Conservation (phyloP, 805 yeast genomes). For the Candida methanosorbosa region DNA sequence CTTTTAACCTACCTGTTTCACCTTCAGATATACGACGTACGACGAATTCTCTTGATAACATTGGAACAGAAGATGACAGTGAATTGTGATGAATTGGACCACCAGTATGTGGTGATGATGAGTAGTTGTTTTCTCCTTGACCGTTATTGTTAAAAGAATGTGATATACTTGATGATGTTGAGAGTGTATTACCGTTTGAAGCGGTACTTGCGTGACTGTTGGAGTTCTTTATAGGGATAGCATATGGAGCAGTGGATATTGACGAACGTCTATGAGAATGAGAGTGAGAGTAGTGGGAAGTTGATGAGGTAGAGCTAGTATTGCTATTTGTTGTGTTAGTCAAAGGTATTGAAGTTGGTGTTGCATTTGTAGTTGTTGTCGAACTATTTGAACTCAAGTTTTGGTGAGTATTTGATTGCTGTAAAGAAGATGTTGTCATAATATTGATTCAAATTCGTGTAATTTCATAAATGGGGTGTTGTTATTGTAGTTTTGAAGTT, state of each 20-base stretch:
- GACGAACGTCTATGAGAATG: constrained; percentile 26
- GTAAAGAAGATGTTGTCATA: too few relatives aligned
- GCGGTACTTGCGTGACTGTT: background rate
- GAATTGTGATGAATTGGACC: constrained; percentile 16
- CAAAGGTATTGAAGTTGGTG: background rate
- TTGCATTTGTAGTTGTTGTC: background rate
- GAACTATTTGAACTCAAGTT: too few relatives aligned
- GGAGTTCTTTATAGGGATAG: constrained; percentile 21
- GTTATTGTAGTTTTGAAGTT: too few relatives aligned
- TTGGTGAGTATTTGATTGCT: too few relatives aligned
- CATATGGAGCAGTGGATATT: constrained; percentile 27
- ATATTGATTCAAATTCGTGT: too few relatives aligned
- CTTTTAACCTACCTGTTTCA: constrained; percentile 76
- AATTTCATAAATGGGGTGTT: too few relatives aligned
- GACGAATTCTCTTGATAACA: constrained; percentile 58
- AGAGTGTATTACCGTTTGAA: background rate
- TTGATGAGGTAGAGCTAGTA: background rate
- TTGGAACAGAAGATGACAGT: constrained; percentile 4
- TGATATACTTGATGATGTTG: background rate
- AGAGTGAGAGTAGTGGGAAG: background rate
- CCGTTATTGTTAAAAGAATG: background rate
- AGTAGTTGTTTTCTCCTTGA: constrained; percentile 1
- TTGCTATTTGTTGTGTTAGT: background rate
- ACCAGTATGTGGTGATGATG: constrained; percentile 15
- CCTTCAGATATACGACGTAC: constrained; percentile 81